Percentiles rank a stretch among this genome's conserved stretches.
Evolutionary conservation across 176 grass and related monocot species (phyloP).

Genomic region (Oryza rufipogon): DNA sequence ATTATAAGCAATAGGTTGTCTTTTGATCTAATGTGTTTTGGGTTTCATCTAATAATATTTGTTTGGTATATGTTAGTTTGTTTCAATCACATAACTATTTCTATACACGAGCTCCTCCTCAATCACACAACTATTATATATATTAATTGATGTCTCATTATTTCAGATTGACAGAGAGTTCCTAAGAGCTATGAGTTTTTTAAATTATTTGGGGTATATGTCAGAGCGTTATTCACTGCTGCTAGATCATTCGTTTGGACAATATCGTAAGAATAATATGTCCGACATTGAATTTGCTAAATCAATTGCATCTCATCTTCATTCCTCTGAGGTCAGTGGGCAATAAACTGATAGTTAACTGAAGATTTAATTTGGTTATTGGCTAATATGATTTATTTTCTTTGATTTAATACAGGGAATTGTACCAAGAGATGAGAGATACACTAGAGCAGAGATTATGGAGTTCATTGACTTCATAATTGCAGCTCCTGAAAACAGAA

Average conservation of each 20-base stretch:
- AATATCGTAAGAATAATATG: not conserved
- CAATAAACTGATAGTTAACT: not conserved
- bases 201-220: not conserved
- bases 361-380: not conserved
- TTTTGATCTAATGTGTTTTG: too few relatives aligned
- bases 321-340: not conserved
- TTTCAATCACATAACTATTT: too few relatives aligned
- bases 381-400: not conserved
- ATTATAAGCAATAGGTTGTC: too few relatives aligned
- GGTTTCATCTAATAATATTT: too few relatives aligned
- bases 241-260: not conserved
- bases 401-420: not conserved
- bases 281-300: not conserved
- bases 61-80: too few relatives aligned
- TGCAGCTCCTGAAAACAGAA: not conserved
- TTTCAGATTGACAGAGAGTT: not conserved
- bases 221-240: not conserved
- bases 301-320: not conserved
- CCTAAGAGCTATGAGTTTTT: not conserved
- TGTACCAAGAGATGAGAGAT: not conserved
- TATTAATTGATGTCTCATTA: not conserved
- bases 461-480: not conserved
- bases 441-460: not conserved
- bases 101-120: too few relatives aligned
- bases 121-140: not conserved